Conservation (phyloP, 192 early-diverging fungal species). For the Allomyces arbusculus region DNA sequence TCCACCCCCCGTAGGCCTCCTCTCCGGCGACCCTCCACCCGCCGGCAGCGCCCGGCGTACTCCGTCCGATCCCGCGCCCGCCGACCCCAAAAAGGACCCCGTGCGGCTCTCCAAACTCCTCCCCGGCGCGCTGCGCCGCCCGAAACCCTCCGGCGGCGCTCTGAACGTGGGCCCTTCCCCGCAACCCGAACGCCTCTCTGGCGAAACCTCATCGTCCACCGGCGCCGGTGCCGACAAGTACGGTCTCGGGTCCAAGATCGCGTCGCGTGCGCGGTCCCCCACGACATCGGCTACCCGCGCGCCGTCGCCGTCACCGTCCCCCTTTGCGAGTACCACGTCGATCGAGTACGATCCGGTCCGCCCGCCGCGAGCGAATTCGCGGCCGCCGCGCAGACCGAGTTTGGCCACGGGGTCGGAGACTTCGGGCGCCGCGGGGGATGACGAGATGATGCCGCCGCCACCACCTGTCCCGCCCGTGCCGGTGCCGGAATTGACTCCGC, state of each 20-base stretch:
- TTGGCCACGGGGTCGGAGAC: background rate
- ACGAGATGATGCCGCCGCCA: background rate
- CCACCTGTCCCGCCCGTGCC: background rate
- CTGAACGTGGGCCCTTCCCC: background rate
- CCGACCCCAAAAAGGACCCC: no score
- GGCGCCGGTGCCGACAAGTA: background rate
- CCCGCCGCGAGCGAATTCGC: background rate
- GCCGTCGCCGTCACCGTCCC: no score
- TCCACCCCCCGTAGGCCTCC: background rate
- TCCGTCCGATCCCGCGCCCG: no score
- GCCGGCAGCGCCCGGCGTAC: background rate
- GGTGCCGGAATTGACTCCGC: no score
- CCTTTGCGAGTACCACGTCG: no score
- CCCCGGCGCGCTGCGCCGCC: background rate
- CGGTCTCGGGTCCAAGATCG: background rate
- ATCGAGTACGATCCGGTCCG: no score
- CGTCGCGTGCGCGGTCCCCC: background rate
- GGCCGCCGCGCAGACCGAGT: background rate
- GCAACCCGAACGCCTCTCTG: background rate
- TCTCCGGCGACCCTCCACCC: background rate
- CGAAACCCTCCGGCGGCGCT: background rate
- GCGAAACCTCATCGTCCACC: background rate
- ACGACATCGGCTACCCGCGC: background rate
- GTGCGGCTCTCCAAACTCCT: background rate
- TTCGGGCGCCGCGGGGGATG: no score